Base-by-base conservation (phyloP, 441 rosid genomes). In the Gossypium armourianum region DNA sequence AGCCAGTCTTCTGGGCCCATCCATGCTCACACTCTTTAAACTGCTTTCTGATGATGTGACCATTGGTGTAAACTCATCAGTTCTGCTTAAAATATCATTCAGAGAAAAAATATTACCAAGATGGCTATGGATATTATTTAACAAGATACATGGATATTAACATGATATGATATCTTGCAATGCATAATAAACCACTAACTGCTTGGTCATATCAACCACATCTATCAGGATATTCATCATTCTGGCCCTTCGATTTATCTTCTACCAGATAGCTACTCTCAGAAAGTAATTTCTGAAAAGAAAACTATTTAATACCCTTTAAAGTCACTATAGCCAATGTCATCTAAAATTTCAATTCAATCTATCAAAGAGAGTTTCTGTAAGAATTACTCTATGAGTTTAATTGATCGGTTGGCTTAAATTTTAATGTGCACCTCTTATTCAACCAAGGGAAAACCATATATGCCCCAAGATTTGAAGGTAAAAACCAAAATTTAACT, bases 1-100 rank as follows among this genome's bases (percentile, higher is more conserved):
- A 55, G 99, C 99, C 91, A 85, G 79, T 78, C 84, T 83, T 83
- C 86, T 83, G 71, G 97, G 86, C 55, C 91, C 96, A 75, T 89
- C 93, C 75, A 94, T 83, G 84, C 79, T 94, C 76, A 86, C 84
- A 70, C 77, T 83, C 80, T 94, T 94, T 20, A 89, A 89, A 66
- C 78, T 77, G 84, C 83, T 83, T 73, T 86, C 94, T 16, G 87
- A 78, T 65, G 90, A 77, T 62, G 87, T 76, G 72, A 91, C 95
- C 62, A 82, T 61, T 69, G 82, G 36, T 21, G 91, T 87, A 76
- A 74, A 80, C 75, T 88, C 94, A 75, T 94, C 96, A 89, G 84
- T 86, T 85, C 98, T 93, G 88, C 79, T 67, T 60, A 69, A 52
- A 70, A 9, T 55, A 15, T 55, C 40, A 49, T 4, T 3, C 20